Percentiles rank a stretch among this genome's conserved stretches.
These are phyloP conservation scores for Saraca asoca DNA, from an alignment of 331 rosid species.

Conservation along the genomic window DNA sequence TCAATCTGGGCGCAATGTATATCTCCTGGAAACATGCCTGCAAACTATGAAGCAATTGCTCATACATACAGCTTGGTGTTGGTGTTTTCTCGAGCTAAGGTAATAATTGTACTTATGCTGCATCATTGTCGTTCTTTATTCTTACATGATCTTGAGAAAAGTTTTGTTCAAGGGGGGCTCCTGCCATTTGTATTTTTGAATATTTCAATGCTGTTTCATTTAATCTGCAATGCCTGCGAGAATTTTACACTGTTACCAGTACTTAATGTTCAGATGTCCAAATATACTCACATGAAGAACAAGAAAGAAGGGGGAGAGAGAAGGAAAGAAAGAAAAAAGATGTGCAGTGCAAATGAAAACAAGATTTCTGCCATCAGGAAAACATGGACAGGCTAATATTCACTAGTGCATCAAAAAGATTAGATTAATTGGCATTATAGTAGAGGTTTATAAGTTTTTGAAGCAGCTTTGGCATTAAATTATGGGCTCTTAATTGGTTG, in stretches of 20 bases:
- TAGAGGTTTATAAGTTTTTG: constrained; percentile 4
- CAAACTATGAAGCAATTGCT: constrained; percentile 89
- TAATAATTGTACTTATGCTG: constrained; percentile 35
- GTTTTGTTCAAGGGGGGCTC: constrained; percentile 17
- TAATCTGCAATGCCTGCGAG: constrained; percentile 10
- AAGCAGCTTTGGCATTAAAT: constrained; percentile 19
- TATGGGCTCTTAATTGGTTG: constrained; percentile 21
- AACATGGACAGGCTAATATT: constrained; percentile 3
- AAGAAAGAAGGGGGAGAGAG: background rate
- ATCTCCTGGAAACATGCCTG: constrained; percentile 78
- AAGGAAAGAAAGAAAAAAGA: background rate
- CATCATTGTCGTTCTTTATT: constrained; percentile 22
- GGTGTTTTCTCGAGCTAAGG: constrained; percentile 85
- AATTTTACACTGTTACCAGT: constrained; percentile 10
- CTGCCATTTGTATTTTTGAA: constrained; percentile 9
- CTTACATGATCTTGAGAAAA: constrained; percentile 24
- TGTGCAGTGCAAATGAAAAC: background rate
- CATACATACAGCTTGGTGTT: constrained; percentile 73
- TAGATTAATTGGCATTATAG: constrained; percentile 8
- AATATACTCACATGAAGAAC: constrained; percentile 1
- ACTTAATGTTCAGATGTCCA: constrained; percentile 7
- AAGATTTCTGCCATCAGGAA: background rate
- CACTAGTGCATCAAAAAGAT: constrained; percentile 3
- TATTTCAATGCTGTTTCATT: too few relatives aligned
- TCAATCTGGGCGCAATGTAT: constrained; percentile 82